Percentiles rank a stretch among this genome's conserved stretches.
These are phyloP conservation scores for Vigna unguiculata DNA, from an alignment of 306 rosid genomes.

Conservation along the genomic window DNA sequence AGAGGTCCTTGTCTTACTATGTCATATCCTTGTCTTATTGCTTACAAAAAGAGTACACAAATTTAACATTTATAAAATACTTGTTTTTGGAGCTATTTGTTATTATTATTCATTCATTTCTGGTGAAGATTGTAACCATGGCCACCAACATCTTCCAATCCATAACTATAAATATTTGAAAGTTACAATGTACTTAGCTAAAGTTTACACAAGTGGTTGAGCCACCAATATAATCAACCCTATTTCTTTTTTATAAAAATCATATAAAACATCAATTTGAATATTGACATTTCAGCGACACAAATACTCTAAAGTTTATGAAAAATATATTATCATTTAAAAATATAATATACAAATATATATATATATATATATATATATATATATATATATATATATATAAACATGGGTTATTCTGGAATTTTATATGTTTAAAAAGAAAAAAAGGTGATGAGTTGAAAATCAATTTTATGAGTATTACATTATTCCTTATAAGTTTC, in stretches of 20 bases:
- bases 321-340: too few species aligned
- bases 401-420: too few species aligned
- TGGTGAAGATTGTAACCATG: background rate
- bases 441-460: background rate
- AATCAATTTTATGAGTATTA: slow-evolving; percentile 1
- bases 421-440: background rate
- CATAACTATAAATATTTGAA: slow-evolving; percentile 23
- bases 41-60: slow-evolving; percentile 34
- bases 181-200: slow-evolving; percentile 38
- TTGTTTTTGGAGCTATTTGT: slow-evolving; percentile 4
- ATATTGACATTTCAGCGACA: too few species aligned
- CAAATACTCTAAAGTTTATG: too few species aligned
- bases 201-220: slow-evolving; percentile 29
- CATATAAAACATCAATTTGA: too few species aligned
- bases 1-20: slow-evolving; percentile 60
- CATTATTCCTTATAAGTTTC: background rate
- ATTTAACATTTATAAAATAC: background rate
- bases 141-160: slow-evolving; percentile 5
- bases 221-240: slow-evolving; percentile 4
- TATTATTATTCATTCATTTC: slow-evolving; percentile 16
- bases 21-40: slow-evolving; percentile 55
- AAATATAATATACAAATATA: too few species aligned
- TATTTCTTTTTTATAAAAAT: too few species aligned
- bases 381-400: too few species aligned
- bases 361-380: too few species aligned